Conservation (phyloP, 1,139 yeast species). For the Nakaseomyces glabratus region DNA sequence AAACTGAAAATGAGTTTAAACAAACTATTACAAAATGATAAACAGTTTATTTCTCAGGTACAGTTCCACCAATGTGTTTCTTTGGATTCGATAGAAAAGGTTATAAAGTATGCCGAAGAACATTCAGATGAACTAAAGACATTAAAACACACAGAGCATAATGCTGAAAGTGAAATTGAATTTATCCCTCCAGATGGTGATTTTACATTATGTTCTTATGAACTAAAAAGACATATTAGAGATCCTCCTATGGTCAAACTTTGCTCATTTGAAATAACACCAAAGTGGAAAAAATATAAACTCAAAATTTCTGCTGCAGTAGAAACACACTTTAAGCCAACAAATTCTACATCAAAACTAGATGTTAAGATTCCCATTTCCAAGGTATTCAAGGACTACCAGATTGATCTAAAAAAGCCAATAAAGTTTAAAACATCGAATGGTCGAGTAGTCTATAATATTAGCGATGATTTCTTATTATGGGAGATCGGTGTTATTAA, state of each 20-base stretch:
- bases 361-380: slow-evolving; percentile 52
- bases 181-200: slow-evolving; percentile 79
- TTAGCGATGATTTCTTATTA: slow-evolving; percentile 50
- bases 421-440: slow-evolving; percentile 59
- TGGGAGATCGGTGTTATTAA: slow-evolving; percentile 53
- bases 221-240: slow-evolving; percentile 29
- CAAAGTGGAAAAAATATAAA: slow-evolving; percentile 23
- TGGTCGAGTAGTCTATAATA: slow-evolving; percentile 58
- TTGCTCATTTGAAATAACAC: slow-evolving; percentile 21
- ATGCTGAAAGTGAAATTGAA: slow-evolving; percentile 45
- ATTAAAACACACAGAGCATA: background rate
- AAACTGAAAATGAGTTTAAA: slow-evolving; percentile 56
- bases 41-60: slow-evolving; percentile 38
- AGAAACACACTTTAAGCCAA: slow-evolving; percentile 55
- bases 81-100: slow-evolving; percentile 41
- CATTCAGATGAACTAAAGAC: background rate
- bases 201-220: slow-evolving; percentile 49
- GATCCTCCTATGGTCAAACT: slow-evolving; percentile 36
- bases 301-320: slow-evolving; percentile 30
- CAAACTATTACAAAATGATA: slow-evolving; percentile 43
- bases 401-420: slow-evolving; percentile 38
- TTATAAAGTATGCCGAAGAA: slow-evolving; percentile 8
- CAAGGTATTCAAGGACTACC: slow-evolving; percentile 31
- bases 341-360: slow-evolving; percentile 51
- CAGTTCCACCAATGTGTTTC: slow-evolving; percentile 79